Base-by-base conservation (phyloP, 2,329 filamentous ascomycete species). In the Aureobasidium sp. region DNA sequence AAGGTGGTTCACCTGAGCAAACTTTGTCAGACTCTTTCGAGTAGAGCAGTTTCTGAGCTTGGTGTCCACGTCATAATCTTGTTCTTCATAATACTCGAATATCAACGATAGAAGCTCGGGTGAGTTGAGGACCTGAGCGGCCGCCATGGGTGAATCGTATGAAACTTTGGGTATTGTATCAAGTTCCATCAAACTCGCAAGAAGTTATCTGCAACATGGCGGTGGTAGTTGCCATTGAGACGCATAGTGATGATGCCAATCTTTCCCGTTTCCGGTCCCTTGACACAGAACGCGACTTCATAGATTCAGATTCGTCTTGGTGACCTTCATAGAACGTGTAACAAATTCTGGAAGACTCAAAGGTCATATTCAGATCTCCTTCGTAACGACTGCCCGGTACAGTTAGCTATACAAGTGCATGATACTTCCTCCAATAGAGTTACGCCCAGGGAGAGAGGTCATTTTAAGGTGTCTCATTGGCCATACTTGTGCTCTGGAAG, bases 191-290 rank as follows among this genome's bases (percentile, higher is more conserved):
- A 36, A 36, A 55, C 2, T 29, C 13, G 51, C 8, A n/a, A 36
- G 25, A 54, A 27, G 18, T 25, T 10, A 42, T 38, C 13, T 33
- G 20, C 18, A 40, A 42, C 5, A 42, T 36, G 33, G 18, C 5
- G 3, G 23, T 42, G 31, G 10, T 31, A 36, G 53, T 55, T 55
- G 53, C 53, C 36, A 55, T 55, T 55, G 53, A 27, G 53, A 55
- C 53, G 53, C 23, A 55, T 40, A 29, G 31, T 55, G 53, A 23
- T 40, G 53, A 55, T 36, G 53, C 53, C 23, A 18, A 42, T 56
- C 25, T 7, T 9, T 42, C 13, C 53, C 23, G 25, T 8, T 2
- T 42, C 16, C 23, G 36, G n/a, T 20, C 33, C 3, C n/a, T 54
- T 16, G 10, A n/a, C 8, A 15, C 13, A 40, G 20, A 25, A 40